Conservation (phyloP, 176 grass and related monocot genomes). For the Avena atlantica region DNA sequence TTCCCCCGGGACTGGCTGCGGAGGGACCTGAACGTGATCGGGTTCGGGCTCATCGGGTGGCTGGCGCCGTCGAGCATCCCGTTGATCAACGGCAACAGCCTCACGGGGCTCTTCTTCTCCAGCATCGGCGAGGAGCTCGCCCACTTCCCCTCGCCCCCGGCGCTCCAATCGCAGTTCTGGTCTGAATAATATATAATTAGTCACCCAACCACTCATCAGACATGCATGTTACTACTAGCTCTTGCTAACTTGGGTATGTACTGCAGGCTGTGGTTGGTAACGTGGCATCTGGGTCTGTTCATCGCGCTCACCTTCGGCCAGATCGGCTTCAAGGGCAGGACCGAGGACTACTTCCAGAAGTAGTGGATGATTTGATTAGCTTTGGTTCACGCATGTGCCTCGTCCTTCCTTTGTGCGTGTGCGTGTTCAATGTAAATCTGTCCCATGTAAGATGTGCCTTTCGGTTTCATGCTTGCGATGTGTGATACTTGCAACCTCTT, state of each 20-base stretch:
- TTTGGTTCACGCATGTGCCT: neutral
- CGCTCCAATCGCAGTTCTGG: constrained; percentile 87
- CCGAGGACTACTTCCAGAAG: constrained; percentile 84
- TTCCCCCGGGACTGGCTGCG: constrained; percentile 89
- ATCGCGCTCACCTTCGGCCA: constrained; percentile 88
- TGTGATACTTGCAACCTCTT: neutral
- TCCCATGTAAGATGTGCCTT: neutral
- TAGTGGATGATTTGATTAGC: constrained; percentile 39
- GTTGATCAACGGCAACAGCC: constrained; percentile 88
- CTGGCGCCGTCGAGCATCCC: constrained; percentile 85
- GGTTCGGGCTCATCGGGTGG: constrained; percentile 95
- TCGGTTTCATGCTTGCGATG: neutral
- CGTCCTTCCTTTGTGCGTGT: constrained; percentile 15
- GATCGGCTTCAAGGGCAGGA: constrained; percentile 99
- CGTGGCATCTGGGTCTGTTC: constrained; percentile 94
- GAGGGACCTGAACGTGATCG: constrained; percentile 92
- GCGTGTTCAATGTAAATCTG: constrained; percentile 24
- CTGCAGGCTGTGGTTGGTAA: constrained; percentile 88
- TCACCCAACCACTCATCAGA: neutral
- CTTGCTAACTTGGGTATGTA: neutral
- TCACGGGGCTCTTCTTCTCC: constrained; percentile 91
- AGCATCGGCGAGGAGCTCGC: constrained; percentile 92
- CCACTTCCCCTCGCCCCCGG: constrained; percentile 84
- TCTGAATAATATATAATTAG: constrained; percentile 16
- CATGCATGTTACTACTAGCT: neutral